A percentile compares a stretch with the other conserved stretches of the same genome.
phyloP scores from a whole-genome alignment of 139 green algal species.

The Chlorella ohadii region DNA sequence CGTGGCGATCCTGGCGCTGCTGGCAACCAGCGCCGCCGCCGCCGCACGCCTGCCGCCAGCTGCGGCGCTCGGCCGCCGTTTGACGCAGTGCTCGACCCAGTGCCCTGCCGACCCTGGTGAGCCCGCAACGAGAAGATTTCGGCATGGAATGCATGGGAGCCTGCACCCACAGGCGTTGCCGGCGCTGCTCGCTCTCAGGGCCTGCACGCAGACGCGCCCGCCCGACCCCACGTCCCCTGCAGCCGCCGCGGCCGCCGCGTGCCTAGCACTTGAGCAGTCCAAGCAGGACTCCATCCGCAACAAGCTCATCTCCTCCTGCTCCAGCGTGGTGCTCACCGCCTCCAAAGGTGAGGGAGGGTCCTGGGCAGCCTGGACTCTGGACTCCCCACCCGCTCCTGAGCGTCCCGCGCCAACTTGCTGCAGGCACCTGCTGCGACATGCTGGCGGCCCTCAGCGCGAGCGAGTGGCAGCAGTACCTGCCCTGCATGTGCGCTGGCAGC shows the following conservation, averaged over 20 bases:
- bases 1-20: too few relatives aligned
- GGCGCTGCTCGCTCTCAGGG: too few relatives aligned
- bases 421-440: conserved; percentile 16
- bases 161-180: not conserved
- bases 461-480: conserved; percentile 6
- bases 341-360: not conserved
- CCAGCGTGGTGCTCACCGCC: not conserved
- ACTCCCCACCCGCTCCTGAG: too few relatives aligned
- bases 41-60: not conserved
- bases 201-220: not conserved
- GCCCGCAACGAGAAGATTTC: too few relatives aligned
- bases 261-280: not conserved
- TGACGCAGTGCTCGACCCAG: not conserved
- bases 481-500: not conserved
- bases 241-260: not conserved
- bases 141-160: too few relatives aligned
- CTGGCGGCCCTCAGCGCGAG: not conserved
- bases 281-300: not conserved
- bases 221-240: not conserved
- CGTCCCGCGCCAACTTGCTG: too few relatives aligned
- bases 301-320: not conserved
- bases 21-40: not conserved
- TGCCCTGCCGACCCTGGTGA: too few relatives aligned
- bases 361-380: too few relatives aligned
- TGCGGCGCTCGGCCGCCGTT: not conserved